Evolutionary conservation across 1,139 yeast genomes (phyloP).

Genomic region (Nakaseomyces uthaithaninus): DNA sequence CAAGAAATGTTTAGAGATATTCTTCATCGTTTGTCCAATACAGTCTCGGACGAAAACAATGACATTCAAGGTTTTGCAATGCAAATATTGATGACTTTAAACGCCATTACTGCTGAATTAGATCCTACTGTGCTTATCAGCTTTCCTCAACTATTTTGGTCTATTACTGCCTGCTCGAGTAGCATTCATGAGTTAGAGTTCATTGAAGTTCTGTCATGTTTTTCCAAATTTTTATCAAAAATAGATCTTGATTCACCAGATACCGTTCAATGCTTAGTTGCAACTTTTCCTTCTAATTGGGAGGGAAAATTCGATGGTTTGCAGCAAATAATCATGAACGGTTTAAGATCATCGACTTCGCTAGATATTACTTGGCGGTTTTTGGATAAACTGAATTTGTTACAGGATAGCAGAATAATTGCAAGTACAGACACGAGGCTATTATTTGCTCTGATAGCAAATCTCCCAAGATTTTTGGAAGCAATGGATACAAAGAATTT

Average conservation of each 20-base stretch:
- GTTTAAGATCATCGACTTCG: conserved; percentile 71
- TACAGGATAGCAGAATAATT: conserved; percentile 68
- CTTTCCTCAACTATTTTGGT: conserved; percentile 94
- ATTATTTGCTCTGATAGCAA: conserved; percentile 63
- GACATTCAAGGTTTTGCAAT: conserved; percentile 96
- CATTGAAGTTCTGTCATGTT: conserved; percentile 72
- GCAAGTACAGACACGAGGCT: conserved; percentile 67
- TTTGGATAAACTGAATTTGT: conserved; percentile 58
- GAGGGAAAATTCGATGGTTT: conserved; percentile 89
- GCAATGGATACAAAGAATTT: conserved; percentile 56
- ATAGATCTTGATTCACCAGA: conserved; percentile 82
- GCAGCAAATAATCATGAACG: conserved; percentile 69
- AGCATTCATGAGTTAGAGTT: conserved; percentile 92
- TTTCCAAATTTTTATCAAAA: conserved; percentile 76
- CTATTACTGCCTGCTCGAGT: conserved; percentile 82
- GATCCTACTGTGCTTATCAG: conserved; percentile 71
- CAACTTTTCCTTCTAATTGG: conserved; percentile 94
- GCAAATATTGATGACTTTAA: conserved; percentile 93
- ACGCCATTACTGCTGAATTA: conserved; percentile 82
- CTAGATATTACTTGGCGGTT: conserved; percentile 72
- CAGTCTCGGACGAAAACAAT: conserved; percentile 77
- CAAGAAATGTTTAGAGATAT: conserved; percentile 87
- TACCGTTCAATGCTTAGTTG: conserved; percentile 70
- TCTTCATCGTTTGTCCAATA: conserved; percentile 86
- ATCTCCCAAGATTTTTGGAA: conserved; percentile 76